Conservation (phyloP, 495 filamentous ascomycete genomes). For the Hyaloscypha finlandica region DNA sequence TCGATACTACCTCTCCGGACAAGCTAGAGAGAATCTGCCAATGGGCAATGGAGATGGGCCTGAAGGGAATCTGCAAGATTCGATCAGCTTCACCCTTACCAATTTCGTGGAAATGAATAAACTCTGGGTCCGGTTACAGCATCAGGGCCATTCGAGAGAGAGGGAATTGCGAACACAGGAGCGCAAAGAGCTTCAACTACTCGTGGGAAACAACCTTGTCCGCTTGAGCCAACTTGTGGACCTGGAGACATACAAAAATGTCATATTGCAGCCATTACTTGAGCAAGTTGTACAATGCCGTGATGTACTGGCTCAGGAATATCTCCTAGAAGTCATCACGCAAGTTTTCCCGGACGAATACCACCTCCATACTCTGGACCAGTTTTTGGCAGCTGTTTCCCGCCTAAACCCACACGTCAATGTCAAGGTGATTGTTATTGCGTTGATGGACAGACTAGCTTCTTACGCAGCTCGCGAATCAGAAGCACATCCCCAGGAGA, state of each 20-base stretch:
- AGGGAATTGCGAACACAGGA: constrained; percentile 91
- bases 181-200: constrained; percentile 88
- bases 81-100: constrained; percentile 93
- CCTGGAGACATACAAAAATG: constrained; percentile 86
- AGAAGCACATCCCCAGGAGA: constrained; percentile 68
- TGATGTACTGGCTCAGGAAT: constrained; percentile 96
- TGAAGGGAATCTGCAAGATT: constrained; percentile 95
- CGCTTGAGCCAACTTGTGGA: constrained; percentile 95
- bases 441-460: constrained; percentile 93
- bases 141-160: constrained; percentile 95
- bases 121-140: constrained; percentile 95
- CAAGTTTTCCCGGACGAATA: constrained; percentile 99
- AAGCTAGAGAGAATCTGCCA: constrained; percentile 87
- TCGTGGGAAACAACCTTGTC: constrained; percentile 95
- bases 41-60: constrained; percentile 84
- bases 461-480: constrained; percentile 88
- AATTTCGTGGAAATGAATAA: constrained; percentile 99
- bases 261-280: constrained; percentile 83
- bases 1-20: constrained; percentile 91
- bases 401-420: constrained; percentile 94
- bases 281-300: constrained; percentile 98
- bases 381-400: constrained; percentile 88
- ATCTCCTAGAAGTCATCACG: constrained; percentile 95
- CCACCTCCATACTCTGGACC: constrained; percentile 93
- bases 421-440: constrained; percentile 96